Conservation (phyloP, 1,284 basidiomycete genomes). For the Cutaneotrichosporon arboriforme region DNA sequence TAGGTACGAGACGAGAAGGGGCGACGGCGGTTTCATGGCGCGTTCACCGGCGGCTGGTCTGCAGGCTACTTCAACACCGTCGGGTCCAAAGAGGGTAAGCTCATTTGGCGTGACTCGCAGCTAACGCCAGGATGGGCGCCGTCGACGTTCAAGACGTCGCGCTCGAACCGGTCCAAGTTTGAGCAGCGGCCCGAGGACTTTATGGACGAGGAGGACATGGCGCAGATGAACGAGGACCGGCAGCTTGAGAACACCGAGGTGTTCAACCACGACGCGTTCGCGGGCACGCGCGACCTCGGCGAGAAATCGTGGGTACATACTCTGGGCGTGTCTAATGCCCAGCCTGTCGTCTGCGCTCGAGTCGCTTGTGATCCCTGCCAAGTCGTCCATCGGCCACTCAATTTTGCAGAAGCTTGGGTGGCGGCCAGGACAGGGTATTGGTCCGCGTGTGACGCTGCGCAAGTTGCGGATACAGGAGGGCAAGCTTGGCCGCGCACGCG, state of each 20-base stretch:
- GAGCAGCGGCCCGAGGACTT: slow-evolving; percentile 74
- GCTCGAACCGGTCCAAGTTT: slow-evolving; percentile 62
- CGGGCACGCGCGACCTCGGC: slow-evolving; percentile 54
- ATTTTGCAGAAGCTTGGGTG: slow-evolving; percentile 94
- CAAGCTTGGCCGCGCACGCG: slow-evolving; percentile 45
- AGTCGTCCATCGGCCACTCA: slow-evolving; percentile 64
- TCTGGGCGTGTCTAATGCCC: slow-evolving; percentile 6
- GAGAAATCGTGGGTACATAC: slow-evolving; percentile 21
- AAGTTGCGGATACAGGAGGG: slow-evolving; percentile 67
- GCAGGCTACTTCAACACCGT: slow-evolving; percentile 97
- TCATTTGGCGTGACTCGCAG: background rate
- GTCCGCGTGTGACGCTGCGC: slow-evolving; percentile 75
- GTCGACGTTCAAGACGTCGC: slow-evolving; percentile 80
- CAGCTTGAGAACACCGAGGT: slow-evolving; percentile 57
- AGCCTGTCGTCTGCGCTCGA: slow-evolving; percentile 54
- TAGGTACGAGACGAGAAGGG: slow-evolving; percentile 93
- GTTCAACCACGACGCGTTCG: slow-evolving; percentile 58
- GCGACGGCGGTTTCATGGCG: slow-evolving; percentile 83
- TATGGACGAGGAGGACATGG: slow-evolving; percentile 98
- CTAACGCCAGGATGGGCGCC: slow-evolving; percentile 78
- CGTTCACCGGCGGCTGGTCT: slow-evolving; percentile 96
- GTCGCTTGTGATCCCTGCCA: slow-evolving; percentile 38
- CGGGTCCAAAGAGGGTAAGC: slow-evolving; percentile 84
- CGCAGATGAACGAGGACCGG: slow-evolving; percentile 66
- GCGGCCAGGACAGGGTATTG: slow-evolving; percentile 85